Evolutionary conservation across 176 grass and related monocot genomes (phyloP), one percentile per base, ranked within the genome.

Genomic region (Oryza meridionalis): DNA sequence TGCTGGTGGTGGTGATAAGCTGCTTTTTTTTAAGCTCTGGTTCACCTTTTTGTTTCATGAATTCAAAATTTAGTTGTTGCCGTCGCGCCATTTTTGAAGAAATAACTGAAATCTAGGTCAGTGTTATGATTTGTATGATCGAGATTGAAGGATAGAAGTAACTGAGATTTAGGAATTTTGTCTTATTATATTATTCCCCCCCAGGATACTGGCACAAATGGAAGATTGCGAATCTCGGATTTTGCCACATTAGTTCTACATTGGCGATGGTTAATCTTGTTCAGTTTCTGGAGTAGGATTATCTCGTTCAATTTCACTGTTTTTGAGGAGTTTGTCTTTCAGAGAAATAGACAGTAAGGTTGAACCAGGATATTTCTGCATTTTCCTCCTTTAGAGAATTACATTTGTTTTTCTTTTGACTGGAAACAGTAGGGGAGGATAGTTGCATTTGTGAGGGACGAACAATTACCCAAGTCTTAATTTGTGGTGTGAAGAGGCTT

Each of bases 11-110:
- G 6, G 1, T 67, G 2, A 0, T 65, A 32, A 51, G 32, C 83
- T 81, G 17, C 4, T 86, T 55, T 62, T 53, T 62, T 62, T 55
- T 62, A 15, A 77, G 61, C 77, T 44, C 51, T 27, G 29, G 84
- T 70, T 61, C 65, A 32, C 45, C 67, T 31, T 73, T 70, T 74
- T 24, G 0, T 9, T 58, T 58, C 53, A 58, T 9, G 33, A 72
- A 42, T 65, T 91, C 64, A 43, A 84, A 86, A 70, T 84, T 9
- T 73, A 43, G 24, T 26, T 74, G 22, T 26, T 62, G 33, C 44
- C 16, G 25, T 10, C 6, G 67, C 61, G n/a, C 88, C 67, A 75
- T 73, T 79, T 82, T 79, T 7, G 37, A 42, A 37, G 2, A 67
- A 82, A 37, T 66, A 86, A 82, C 67, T 3, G 13, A 82, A 82